phyloP scores from a whole-genome alignment of 306 rosid genomes.

The Quercus rubra region DNA sequence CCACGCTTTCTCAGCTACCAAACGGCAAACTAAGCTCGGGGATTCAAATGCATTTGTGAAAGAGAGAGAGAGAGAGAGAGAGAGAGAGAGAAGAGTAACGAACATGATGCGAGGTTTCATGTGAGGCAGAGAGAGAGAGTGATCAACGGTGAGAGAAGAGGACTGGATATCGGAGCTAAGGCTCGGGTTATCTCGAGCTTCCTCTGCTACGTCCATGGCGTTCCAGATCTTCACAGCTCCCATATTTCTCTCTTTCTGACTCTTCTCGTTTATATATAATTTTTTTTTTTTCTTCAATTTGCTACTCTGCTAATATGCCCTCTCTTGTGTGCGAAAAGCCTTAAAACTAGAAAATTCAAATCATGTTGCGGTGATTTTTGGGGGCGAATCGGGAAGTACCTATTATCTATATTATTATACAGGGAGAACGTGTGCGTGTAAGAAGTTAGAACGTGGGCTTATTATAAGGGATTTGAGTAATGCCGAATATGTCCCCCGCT shows the following conservation, averaged over 20 bases:
- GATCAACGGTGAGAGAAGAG: slow-evolving; percentile 60
- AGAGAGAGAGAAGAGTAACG: slow-evolving; percentile 8
- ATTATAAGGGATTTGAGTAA: not conserved
- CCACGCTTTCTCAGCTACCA: slow-evolving; percentile 2
- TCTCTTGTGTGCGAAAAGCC: too few relatives aligned
- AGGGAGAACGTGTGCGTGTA: not conserved
- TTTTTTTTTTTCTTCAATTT: not conserved
- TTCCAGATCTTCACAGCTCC: slow-evolving; percentile 62
- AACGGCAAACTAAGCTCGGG: not conserved
- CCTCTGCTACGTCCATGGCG: slow-evolving; percentile 46
- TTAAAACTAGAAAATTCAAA: too few relatives aligned
- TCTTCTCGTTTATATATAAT: not conserved
- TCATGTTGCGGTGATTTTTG: not conserved
- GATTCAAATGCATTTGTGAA: not conserved
- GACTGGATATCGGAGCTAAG: slow-evolving; percentile 36
- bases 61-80: slow-evolving; percentile 6
- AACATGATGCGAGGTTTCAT: slow-evolving; percentile 56
- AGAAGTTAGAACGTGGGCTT: too few relatives aligned
- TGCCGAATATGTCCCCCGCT: not conserved
- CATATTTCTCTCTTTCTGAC: slow-evolving; percentile 18
- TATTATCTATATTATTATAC: not conserved
- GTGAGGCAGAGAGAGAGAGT: slow-evolving; percentile 48
- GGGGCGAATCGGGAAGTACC: too few relatives aligned
- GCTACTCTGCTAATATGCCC: too few relatives aligned
- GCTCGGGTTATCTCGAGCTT: slow-evolving; percentile 26